Evolutionary conservation across 306 rosid genomes (phyloP), one percentile per base, ranked within the genome.

Genomic region (barrel medic (Medicago truncatula)): DNA sequence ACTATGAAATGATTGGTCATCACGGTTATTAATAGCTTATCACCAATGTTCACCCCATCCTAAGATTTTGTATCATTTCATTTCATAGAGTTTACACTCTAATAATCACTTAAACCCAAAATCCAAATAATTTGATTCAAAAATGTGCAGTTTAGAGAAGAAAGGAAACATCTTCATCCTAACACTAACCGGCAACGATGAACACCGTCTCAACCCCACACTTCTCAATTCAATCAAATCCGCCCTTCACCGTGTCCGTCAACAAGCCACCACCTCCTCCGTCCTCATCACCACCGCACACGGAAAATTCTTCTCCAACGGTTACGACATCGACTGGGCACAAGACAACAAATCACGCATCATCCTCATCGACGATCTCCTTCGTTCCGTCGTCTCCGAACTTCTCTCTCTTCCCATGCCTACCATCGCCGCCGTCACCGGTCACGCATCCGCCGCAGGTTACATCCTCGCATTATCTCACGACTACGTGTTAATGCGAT

Each of bases 401-500:
- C 87, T 92, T 28, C 81, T 89, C 72, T 63, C 97, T 0, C 89
- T 94, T 43, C 94, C 96, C 0, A 62, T 88, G 85, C 98, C 98
- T 0, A 92, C 98, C 14, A 78, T 94, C 43, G 88, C 95, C 17
- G 97, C 97, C 75, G 84, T 92, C 70, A 49, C 89, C 20, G 97
- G 98, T 31, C 96, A 94, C 77, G 92, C 97, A 23, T 88, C 92
- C 39, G 96, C 96, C 25, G 97, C 97, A 76, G 98, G 98, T 0
- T 82, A 78, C 76, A 36, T 70, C 18, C 68, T 94, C 38, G 96
- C 97, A 8, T 76, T 92, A 72, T 50, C 90, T 56, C 96, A 94
- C 73, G 98, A 94, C 76, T 89, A 90, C 75, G 16, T 91, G 8
- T 70, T 87, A 43, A 90, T 92, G 97, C 84, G 93, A 66, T 77